These are phyloP conservation scores for Boletus rufocinnamomeus DNA, from an alignment of 768 basidiomycete species.

Conservation along the genomic window DNA sequence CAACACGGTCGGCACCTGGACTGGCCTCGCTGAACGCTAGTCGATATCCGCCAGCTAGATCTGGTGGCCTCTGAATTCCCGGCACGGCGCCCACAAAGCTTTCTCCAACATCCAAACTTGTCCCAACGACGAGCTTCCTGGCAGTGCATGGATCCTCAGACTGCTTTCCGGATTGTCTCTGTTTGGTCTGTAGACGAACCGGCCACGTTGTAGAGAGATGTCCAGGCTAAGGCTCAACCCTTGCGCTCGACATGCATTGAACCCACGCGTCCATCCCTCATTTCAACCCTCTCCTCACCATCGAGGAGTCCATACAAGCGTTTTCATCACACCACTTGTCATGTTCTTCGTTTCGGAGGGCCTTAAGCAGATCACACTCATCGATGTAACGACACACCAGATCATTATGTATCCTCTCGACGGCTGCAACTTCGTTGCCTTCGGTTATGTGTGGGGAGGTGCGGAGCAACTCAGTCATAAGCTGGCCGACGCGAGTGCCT, in stretches of 20 bases:
- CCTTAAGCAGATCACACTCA: too few relatives aligned
- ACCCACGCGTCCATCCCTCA: background rate
- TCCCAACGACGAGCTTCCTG: background rate
- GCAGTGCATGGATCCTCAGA: background rate
- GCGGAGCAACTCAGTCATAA: too few relatives aligned
- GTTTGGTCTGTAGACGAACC: slow-evolving; percentile 10
- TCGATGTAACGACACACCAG: too few relatives aligned
- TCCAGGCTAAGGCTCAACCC: background rate
- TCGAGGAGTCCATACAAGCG: background rate
- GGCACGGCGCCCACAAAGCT: too few relatives aligned
- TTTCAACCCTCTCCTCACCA: background rate
- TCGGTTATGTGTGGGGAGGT: too few relatives aligned
- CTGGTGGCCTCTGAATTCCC: background rate
- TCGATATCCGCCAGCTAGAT: background rate
- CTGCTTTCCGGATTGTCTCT: slow-evolving; percentile 6
- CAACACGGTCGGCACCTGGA: background rate
- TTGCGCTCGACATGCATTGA: background rate
- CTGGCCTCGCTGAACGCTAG: background rate
- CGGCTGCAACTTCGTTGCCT: too few relatives aligned
- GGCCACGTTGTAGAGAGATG: slow-evolving; percentile 13
- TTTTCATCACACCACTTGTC: too few relatives aligned
- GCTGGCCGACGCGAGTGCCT: too few relatives aligned
- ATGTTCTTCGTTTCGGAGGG: too few relatives aligned
- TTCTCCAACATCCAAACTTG: too few relatives aligned
- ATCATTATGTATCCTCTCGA: too few relatives aligned